Base-by-base conservation (phyloP, 2,329 filamentous ascomycete genomes). In the Plectosphaerella plurivora region DNA sequence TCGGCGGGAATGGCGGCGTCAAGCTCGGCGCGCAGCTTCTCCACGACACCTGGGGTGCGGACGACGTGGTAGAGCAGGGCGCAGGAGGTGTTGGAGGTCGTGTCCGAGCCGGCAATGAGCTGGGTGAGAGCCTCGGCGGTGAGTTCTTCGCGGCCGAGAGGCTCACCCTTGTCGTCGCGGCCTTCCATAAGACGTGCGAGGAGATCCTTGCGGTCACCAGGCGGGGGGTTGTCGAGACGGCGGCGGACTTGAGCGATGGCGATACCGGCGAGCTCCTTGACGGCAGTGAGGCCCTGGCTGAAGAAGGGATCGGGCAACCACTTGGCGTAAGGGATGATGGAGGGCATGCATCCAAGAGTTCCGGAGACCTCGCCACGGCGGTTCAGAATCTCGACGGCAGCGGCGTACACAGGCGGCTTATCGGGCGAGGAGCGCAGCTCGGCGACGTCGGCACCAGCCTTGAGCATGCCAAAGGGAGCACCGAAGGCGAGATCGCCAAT, bases 61-160 rank as follows among this genome's bases (percentile, higher is more conserved):
- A 86, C 74, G 28, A 83, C 84, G 74, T 91, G 89, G 73, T 86
- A 96, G 0, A 96, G 77, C 37, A 96, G 78, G 0, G 91, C 91
- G 63, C 91, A 96, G 3, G 87, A 87, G 0, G 91, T 87, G 72
- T 91, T 91, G 49, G 83, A 87, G 0, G 87, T 91, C 0, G 88
- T 91, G 67, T 91, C 88, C 44, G 80, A 85, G 24, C 88, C 88
- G 2, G 88, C 88, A 60, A 91, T 96, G 42, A 96, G 80, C 68
- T 96, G 91, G 0, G 91, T 96, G 24, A 96, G 74, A 0, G 91
- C 91, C 72, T 96, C 92, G 36, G 91, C 91, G 0, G 90, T 95
- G 50, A 96, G 77, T 66, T 96, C 91, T 60, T 88, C 81, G 24
- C 88, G 81, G 5, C 88, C 86, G 0, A 96, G 79, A 11, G 83